These are phyloP conservation scores for Hydnomerulius pinastri DNA, from an alignment of 768 basidiomycete genomes.

Conservation along the genomic window DNA sequence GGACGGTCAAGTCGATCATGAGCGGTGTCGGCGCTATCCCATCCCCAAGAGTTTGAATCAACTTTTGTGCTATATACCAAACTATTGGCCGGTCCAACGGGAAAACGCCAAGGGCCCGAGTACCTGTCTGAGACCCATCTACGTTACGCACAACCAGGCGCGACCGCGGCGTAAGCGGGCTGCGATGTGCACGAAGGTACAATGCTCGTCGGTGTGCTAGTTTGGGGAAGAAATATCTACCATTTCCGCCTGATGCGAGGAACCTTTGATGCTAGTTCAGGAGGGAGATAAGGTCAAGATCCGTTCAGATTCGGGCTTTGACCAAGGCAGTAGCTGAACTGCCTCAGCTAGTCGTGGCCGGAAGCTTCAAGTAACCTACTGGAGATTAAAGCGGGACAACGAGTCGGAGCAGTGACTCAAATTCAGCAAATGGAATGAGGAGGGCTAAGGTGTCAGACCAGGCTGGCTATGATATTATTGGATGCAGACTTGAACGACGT, in stretches of 20 bases:
- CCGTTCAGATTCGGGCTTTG: conserved; percentile 24
- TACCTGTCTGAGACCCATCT: conserved; percentile 14
- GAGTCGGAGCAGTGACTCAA: conserved; percentile 14
- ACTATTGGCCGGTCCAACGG: too few relatives aligned
- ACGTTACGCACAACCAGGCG: too few relatives aligned
- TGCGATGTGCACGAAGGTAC: conserved; percentile 18
- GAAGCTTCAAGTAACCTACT: background rate
- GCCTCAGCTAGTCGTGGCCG: conserved; percentile 3
- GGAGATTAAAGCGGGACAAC: conserved; percentile 13
- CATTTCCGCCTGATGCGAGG: conserved; percentile 12
- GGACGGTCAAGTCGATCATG: too few relatives aligned
- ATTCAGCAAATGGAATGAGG: conserved; percentile 5
- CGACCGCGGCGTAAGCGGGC: conserved; percentile 28
- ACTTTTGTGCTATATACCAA: too few relatives aligned
- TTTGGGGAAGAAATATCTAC: conserved; percentile 17
- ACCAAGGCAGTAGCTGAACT: conserved; percentile 2
- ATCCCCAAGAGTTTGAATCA: too few relatives aligned
- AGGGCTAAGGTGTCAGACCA: conserved; percentile 7
- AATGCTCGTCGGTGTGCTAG: conserved; percentile 4
- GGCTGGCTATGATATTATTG: background rate
- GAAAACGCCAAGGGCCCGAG: conserved; percentile 1
- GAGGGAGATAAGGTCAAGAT: conserved; percentile 35
- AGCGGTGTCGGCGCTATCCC: too few relatives aligned
- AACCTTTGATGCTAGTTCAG: conserved; percentile 11
- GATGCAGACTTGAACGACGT: conserved; percentile 10